Conservation (phyloP, 768 basidiomycete genomes). For the Lactarius trivialis region DNA sequence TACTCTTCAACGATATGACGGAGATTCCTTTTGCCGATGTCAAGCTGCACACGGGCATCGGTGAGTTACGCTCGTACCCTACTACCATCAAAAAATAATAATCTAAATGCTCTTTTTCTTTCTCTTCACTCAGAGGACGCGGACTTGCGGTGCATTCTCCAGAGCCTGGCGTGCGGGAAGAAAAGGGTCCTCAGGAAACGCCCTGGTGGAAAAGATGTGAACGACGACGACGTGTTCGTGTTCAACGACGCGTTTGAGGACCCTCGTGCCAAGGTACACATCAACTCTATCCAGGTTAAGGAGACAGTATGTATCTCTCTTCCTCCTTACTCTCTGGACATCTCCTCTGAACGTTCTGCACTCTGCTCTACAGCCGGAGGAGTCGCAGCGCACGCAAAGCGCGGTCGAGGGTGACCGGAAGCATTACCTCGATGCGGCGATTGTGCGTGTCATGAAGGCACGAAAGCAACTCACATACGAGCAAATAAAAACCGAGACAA, state of each 20-base stretch:
- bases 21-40: constrained; percentile 65
- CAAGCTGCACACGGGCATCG: constrained; percentile 57
- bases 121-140: constrained; percentile 46
- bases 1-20: constrained; percentile 72
- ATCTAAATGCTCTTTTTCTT: constrained; percentile 18
- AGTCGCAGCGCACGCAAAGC: constrained; percentile 72
- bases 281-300: constrained; percentile 94
- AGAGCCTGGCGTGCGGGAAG: constrained; percentile 88
- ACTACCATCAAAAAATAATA: constrained; percentile 6
- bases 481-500: constrained; percentile 72
- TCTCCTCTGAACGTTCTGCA: background rate
- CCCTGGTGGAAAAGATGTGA: constrained; percentile 72
- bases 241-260: constrained; percentile 84
- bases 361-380: constrained; percentile 58
- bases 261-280: constrained; percentile 71
- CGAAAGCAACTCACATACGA: constrained; percentile 78
- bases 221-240: constrained; percentile 65
- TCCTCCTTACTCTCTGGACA: background rate
- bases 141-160: constrained; percentile 78
- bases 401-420: constrained; percentile 85
- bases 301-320: constrained; percentile 57
- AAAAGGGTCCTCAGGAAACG: constrained; percentile 81
- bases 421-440: constrained; percentile 84
- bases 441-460: constrained; percentile 95
- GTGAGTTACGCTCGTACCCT: constrained; percentile 37